Conservation (phyloP, 2,329 filamentous ascomycete genomes). For the Fusarium luffae region DNA sequence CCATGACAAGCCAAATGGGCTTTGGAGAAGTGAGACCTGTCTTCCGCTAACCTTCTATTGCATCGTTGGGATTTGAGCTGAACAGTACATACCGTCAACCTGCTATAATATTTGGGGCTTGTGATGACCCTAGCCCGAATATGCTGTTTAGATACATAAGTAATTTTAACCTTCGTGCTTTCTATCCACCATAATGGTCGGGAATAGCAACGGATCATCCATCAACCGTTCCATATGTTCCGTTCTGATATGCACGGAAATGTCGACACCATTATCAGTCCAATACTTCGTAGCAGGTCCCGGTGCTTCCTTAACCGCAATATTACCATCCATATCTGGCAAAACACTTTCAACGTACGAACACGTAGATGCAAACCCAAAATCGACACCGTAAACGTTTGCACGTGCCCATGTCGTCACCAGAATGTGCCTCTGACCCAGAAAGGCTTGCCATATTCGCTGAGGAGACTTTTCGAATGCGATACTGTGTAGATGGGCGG, state of each 20-base stretch:
- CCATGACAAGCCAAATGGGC: neutral
- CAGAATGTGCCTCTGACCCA: constrained; percentile 40
- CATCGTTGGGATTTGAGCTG: too few species aligned
- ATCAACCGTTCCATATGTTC: constrained; percentile 34
- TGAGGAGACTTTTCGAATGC: constrained; percentile 44
- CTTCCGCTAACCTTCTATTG: neutral
- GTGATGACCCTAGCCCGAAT: too few species aligned
- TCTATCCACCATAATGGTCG: neutral
- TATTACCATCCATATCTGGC: constrained; percentile 38
- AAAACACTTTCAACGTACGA: constrained; percentile 40
- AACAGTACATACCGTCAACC: too few species aligned
- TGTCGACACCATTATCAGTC: constrained; percentile 41
- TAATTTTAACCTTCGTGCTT: neutral
- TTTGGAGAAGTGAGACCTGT: neutral
- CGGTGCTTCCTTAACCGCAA: constrained; percentile 43
- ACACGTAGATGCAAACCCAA: constrained; percentile 32
- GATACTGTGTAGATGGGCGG: constrained; percentile 33
- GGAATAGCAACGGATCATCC: constrained; percentile 31
- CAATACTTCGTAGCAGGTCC: constrained; percentile 8
- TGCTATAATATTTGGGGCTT: too few species aligned
- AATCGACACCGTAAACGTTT: constrained; percentile 43
- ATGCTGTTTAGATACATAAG: too few species aligned
- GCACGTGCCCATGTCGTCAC: constrained; percentile 45
- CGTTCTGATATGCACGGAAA: constrained; percentile 31
- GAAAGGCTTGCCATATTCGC: constrained; percentile 45